Base-by-base conservation (phyloP, 2,329 filamentous ascomycete genomes). In the Clonostachys sp. region DNA sequence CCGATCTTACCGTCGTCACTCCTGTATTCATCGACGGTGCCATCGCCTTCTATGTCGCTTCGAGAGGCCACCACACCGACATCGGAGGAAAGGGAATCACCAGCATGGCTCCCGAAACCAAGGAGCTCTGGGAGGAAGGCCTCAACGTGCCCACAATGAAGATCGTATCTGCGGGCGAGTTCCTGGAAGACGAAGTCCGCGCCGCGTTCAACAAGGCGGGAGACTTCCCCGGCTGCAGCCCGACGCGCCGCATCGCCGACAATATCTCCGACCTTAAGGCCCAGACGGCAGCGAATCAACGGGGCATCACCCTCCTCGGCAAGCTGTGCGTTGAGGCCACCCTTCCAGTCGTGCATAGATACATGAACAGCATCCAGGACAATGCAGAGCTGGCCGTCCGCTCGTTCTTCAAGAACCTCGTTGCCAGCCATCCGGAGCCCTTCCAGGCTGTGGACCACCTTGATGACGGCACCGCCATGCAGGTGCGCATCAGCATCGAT, bases 251-350 rank as follows among this genome's bases (percentile, higher is more conserved):
- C 58, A 71, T 94, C 1, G 83, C 80, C 6, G 90, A 95, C 63
- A 95, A 95, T 57, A 75, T 95, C 52, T 91, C 90, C 43, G 90
- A 95, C 59, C 73, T 95, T 16, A 91, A 91, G 64, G 90, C 90
- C 0, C 88, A 92, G 58, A 84, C 92, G 3, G 89, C 89, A 0
- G 87, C 89, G 4, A 95, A 95, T 58, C 86, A 90, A 53, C 90
- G 90, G 54, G 89, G 89, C 6, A 94, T 92, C 53, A 81, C 81
- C 43, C 69, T 91, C 18, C 94, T 94, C 53, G 79, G 78, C 44
- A 75, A 78, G 0, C 70, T 94, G 2, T 91, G 94, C 54, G 77
- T 80, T n/a, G 89, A 94, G 57, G 92, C 91, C 55, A 84, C 85
- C 13, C 83, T 89, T 54, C 74, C 83, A 4, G 85, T 87, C 0